Percentiles rank a stretch among this genome's conserved stretches.
Evolutionary conservation across 495 filamentous ascomycete genomes (phyloP).

Genomic region (Annulohypoxylon bovei): DNA sequence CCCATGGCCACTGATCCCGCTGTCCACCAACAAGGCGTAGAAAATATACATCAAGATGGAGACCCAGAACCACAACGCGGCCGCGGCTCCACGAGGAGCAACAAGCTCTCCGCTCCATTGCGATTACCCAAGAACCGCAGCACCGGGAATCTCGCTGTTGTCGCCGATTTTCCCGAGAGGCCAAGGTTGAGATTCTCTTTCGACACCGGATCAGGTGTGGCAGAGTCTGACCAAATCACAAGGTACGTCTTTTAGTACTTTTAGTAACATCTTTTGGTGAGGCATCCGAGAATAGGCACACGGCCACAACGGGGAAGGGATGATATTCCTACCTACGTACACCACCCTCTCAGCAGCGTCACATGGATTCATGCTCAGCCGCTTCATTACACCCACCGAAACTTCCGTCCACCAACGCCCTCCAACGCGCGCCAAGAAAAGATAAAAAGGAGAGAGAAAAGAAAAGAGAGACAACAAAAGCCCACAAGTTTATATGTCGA

Average conservation of each 20-base stretch:
- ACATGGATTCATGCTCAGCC: slow-evolving; percentile 38
- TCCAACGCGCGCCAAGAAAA: neutral
- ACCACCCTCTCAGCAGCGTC: slow-evolving; percentile 21
- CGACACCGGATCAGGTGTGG: slow-evolving; percentile 59
- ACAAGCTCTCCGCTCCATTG: slow-evolving; percentile 49
- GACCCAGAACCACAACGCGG: slow-evolving; percentile 48
- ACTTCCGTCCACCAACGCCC: neutral
- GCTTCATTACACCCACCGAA: slow-evolving; percentile 24
- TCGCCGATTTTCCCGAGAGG: slow-evolving; percentile 52
- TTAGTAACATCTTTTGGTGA: slow-evolving; percentile 47
- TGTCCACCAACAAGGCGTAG: slow-evolving; percentile 52
- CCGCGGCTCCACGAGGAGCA: slow-evolving; percentile 40
- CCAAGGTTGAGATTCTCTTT: slow-evolving; percentile 65
- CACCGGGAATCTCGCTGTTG: slow-evolving; percentile 67
- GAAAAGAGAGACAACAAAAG: slow-evolving; percentile 9
- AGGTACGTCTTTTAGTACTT: slow-evolving; percentile 57
- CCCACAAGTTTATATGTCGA: slow-evolving; percentile 12
- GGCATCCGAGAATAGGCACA: slow-evolving; percentile 32
- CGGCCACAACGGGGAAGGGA: slow-evolving; percentile 22
- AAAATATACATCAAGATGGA: slow-evolving; percentile 50
- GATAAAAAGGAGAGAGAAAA: slow-evolving; percentile 2
- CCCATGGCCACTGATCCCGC: slow-evolving; percentile 41
- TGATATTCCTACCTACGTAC: slow-evolving; percentile 15
- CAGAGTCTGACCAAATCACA: slow-evolving; percentile 63
- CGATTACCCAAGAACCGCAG: slow-evolving; percentile 72